These are phyloP conservation scores for Dipteronia sinensis DNA, from an alignment of 345 rosid species.

Conservation along the genomic window DNA sequence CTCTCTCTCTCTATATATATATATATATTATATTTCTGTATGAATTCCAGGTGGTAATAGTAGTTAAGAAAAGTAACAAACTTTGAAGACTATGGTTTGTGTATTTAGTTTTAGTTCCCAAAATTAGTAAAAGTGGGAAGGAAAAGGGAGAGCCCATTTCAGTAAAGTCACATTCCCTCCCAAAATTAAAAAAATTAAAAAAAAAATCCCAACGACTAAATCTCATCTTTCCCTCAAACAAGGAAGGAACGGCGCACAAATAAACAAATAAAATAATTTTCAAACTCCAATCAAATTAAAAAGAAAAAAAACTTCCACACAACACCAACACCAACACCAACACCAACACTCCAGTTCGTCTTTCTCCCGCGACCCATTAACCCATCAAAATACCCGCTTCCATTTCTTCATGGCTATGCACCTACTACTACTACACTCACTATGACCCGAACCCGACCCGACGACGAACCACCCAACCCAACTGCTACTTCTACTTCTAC, in stretches of 20 bases:
- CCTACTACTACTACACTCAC: conserved; percentile 9
- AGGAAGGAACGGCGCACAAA: conserved; percentile 41
- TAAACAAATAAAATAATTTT: neutral
- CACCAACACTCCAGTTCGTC: conserved; percentile 14
- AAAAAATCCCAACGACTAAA: conserved; percentile 45
- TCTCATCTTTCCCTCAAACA: conserved; percentile 24
- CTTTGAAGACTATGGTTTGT: neutral
- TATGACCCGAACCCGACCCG: conserved; percentile 67
- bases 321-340: no score
- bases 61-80: neutral
- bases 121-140: neutral
- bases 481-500: conserved; percentile 20
- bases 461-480: conserved; percentile 29
- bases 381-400: conserved; percentile 10
- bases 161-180: conserved; percentile 5
- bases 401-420: conserved; percentile 27
- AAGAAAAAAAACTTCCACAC: neutral
- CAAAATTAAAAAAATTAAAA: neutral
- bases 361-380: conserved; percentile 29
- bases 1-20: no score
- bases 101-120: neutral
- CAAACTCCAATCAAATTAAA: neutral
- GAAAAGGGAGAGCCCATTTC: conserved; percentile 5
- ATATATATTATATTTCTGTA: no score
- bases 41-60: neutral